Conservation (phyloP, 352 stramenopile species). For the Pythium oligandrum region DNA sequence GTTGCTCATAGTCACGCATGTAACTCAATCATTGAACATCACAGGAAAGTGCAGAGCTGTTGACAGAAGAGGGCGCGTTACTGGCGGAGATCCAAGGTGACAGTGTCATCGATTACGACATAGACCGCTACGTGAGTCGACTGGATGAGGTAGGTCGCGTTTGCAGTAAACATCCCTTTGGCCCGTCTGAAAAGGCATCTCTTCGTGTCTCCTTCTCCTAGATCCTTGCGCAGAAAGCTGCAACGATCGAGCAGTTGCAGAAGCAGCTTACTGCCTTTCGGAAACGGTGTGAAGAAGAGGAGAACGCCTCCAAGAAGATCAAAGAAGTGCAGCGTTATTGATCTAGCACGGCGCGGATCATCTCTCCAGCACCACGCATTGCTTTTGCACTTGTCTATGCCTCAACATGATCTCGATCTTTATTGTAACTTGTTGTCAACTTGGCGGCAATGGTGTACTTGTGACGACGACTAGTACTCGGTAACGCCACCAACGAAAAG, state of each 20-base stretch:
- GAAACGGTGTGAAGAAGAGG: conserved; percentile 76
- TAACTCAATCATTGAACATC: conserved; percentile 4
- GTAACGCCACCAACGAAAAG: too few relatives aligned
- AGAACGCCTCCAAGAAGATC: conserved; percentile 57
- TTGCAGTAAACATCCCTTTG: not conserved
- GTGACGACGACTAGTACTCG: too few relatives aligned
- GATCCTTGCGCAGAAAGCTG: conserved; percentile 92
- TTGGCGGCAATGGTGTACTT: too few relatives aligned
- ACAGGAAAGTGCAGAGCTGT: conserved; percentile 94
- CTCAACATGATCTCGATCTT: too few relatives aligned
- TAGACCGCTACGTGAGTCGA: conserved; percentile 91
- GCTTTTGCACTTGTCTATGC: too few relatives aligned
- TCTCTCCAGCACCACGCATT: too few relatives aligned
- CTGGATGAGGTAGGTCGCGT: conserved; percentile 70
- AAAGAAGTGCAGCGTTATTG: conserved; percentile 16
- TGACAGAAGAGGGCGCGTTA: conserved; percentile 94
- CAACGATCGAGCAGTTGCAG: conserved; percentile 82
- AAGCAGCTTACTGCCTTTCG: conserved; percentile 82
- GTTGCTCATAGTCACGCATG: not conserved
- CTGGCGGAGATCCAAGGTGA: conserved; percentile 86
- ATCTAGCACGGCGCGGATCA: not conserved
- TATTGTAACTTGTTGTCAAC: too few relatives aligned
- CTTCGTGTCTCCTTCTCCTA: conserved; percentile 12
- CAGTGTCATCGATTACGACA: conserved; percentile 89
- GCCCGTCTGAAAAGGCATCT: not conserved